Evolutionary conservation across 371 early-diverging fungal genomes (phyloP).

Genomic region (Mucor racemosus): DNA sequence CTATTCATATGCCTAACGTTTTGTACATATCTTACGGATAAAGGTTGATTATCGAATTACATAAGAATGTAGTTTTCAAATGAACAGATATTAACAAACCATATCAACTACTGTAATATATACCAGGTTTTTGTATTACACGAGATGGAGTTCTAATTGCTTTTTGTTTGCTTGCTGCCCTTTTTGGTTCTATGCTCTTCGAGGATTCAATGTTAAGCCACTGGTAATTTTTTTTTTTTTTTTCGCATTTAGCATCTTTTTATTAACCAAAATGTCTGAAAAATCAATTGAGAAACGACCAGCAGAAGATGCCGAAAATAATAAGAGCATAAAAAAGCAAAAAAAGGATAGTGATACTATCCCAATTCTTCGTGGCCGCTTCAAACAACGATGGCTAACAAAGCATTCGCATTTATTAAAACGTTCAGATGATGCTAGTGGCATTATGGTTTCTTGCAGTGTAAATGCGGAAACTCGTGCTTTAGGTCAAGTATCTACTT

Average conservation of each 20-base stretch:
- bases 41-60: not conserved
- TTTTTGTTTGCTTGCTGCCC: too few relatives aligned
- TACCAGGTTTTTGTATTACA: too few relatives aligned
- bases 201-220: not conserved
- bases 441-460: conserved; percentile 51
- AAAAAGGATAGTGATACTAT: conserved; percentile 44
- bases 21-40: not conserved
- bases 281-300: conserved; percentile 1
- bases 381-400: conserved; percentile 58
- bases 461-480: conserved; percentile 60
- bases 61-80: too few relatives aligned
- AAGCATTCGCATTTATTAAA: conserved; percentile 58
- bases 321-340: conserved; percentile 14
- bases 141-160: too few relatives aligned
- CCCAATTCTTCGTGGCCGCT: conserved; percentile 55
- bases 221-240: not conserved
- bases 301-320: not conserved
- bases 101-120: too few relatives aligned
- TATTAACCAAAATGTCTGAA: not conserved
- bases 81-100: too few relatives aligned
- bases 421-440: conserved; percentile 42
- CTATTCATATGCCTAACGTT: not conserved
- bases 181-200: too few relatives aligned
- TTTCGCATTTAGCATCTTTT: not conserved
- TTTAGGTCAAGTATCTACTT: conserved; percentile 56